Conservation (phyloP, 1,139 yeast species). For the Zygosaccharomyces sapae region DNA sequence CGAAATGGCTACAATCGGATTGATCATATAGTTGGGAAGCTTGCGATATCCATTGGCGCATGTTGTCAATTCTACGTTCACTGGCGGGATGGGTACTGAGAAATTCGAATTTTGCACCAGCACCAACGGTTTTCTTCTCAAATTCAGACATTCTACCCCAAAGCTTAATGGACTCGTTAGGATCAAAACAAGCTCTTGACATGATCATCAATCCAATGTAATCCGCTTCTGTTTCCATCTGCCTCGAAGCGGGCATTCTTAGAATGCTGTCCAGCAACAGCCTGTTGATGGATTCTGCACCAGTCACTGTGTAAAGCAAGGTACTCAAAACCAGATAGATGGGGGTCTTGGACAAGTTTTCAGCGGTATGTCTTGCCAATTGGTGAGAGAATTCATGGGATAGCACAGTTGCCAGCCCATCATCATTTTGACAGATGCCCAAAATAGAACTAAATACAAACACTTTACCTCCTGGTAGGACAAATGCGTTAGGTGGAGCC, state of each 20-base stretch:
- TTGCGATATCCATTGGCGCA: constrained; percentile 67
- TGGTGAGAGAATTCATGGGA: constrained; percentile 94
- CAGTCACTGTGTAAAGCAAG: constrained; percentile 48
- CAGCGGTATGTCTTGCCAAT: constrained; percentile 86
- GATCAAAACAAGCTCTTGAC: constrained; percentile 84
- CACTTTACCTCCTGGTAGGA: constrained; percentile 92
- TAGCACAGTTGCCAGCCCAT: constrained; percentile 89
- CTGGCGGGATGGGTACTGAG: constrained; percentile 92
- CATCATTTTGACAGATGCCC: constrained; percentile 74
- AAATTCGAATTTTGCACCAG: constrained; percentile 49
- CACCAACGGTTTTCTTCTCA: constrained; percentile 43
- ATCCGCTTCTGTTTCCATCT: constrained; percentile 95
- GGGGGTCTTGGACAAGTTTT: constrained; percentile 66
- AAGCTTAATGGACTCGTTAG: constrained; percentile 63
- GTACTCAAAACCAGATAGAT: constrained; percentile 50
- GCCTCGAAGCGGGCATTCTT: constrained; percentile 80
- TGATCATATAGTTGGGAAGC: constrained; percentile 43
- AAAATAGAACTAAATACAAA: constrained; percentile 80
- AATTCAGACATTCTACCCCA: constrained; percentile 78
- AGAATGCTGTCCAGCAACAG: constrained; percentile 56
- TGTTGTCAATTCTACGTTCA: constrained; percentile 61
- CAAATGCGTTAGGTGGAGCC: constrained; percentile 90
- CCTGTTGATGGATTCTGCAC: constrained; percentile 50
- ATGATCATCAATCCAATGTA: constrained; percentile 87
- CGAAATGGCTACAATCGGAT: constrained; percentile 28